These are phyloP conservation scores for Wickerhamiella cacticola DNA, from an alignment of 805 yeast genomes.

Conservation along the genomic window DNA sequence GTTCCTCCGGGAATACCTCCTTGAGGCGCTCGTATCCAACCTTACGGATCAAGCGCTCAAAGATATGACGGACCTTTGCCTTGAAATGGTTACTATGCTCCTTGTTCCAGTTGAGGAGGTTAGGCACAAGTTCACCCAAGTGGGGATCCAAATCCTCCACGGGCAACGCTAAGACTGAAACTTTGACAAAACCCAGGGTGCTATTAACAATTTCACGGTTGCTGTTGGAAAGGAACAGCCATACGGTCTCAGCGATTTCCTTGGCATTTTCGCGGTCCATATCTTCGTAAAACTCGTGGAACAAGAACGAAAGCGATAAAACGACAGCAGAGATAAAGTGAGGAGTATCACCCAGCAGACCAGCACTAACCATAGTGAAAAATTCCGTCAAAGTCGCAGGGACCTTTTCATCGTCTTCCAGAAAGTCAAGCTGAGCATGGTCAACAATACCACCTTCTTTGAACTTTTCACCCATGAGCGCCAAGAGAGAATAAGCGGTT, in stretches of 20 bases:
- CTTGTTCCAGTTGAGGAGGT: slow-evolving; percentile 83
- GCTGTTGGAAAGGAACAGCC: slow-evolving; percentile 77
- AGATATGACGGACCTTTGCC: slow-evolving; percentile 79
- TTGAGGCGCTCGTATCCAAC: slow-evolving; percentile 85
- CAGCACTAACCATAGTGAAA: slow-evolving; percentile 90
- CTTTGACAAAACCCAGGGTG: slow-evolving; percentile 87
- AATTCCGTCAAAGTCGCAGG: slow-evolving; percentile 65
- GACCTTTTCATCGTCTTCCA: slow-evolving; percentile 52
- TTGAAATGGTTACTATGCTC: slow-evolving; percentile 94
- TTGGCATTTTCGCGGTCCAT: slow-evolving; percentile 48
- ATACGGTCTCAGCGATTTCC: slow-evolving; percentile 78
- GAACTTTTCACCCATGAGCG: slow-evolving; percentile 74
- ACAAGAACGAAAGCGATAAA: slow-evolving; percentile 74
- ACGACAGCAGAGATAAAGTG: slow-evolving; percentile 96
- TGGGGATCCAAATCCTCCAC: slow-evolving; percentile 58
- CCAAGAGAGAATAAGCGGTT: slow-evolving; percentile 59
- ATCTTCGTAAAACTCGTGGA: slow-evolving; percentile 69
- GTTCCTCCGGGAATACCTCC: slow-evolving; percentile 78
- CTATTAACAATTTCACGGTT: slow-evolving; percentile 90
- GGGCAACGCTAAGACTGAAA: slow-evolving; percentile 72
- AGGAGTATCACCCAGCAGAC: slow-evolving; percentile 84
- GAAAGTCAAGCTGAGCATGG: slow-evolving; percentile 54
- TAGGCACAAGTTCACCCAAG: slow-evolving; percentile 51
- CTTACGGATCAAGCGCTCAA: slow-evolving; percentile 81
- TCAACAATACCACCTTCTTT: slow-evolving; percentile 55